Conservation (phyloP, 768 basidiomycete genomes). For the Rhizopogon roseolus region DNA sequence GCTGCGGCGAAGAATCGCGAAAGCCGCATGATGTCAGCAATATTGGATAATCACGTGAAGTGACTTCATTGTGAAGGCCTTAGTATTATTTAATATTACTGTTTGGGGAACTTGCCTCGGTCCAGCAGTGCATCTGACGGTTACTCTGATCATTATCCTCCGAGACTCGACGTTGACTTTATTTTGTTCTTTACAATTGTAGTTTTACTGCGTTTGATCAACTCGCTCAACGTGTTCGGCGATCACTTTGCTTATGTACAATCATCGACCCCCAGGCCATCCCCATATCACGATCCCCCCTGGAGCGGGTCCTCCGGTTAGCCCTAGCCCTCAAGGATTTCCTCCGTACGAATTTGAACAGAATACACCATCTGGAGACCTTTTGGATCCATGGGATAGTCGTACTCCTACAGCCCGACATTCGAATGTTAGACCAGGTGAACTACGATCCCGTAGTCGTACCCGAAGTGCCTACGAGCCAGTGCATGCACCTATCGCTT, state of each 20-base stretch:
- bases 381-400: constrained; percentile 32
- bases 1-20: no score
- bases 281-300: constrained; percentile 36
- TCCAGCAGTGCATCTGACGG: background rate
- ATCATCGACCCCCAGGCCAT: constrained; percentile 20
- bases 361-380: constrained; percentile 13
- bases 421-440: constrained; percentile 14
- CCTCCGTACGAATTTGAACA: constrained; percentile 28
- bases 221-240: background rate
- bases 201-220: background rate
- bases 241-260: constrained; percentile 15
- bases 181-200: background rate
- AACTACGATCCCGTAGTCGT: constrained; percentile 27
- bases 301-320: constrained; percentile 27
- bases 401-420: constrained; percentile 18
- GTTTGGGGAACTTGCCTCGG: background rate
- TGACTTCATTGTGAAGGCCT: background rate
- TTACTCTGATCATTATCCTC: background rate
- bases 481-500: constrained; percentile 27
- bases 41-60: background rate
- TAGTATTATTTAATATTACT: no score
- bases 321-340: constrained; percentile 23
- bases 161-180: background rate
- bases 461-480: constrained; percentile 33
- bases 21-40: no score